Percentiles rank a stretch among this genome's conserved stretches.
Conservation (phyloP, 2,329 filamentous ascomycete genomes). For the Didymella arachidicola region DNA sequence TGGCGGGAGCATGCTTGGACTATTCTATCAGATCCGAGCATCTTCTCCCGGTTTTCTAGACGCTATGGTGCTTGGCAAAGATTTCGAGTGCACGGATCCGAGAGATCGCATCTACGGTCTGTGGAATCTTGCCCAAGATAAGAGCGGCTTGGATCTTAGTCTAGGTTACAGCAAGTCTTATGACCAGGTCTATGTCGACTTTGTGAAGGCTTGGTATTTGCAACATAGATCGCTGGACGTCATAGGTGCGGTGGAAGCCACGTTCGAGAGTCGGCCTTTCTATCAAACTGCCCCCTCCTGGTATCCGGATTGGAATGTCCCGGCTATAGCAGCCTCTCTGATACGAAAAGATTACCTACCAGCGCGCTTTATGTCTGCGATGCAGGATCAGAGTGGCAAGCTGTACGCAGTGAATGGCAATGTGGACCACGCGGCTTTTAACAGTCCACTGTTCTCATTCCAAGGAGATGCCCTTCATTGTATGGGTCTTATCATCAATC, state of each 20-base stretch:
- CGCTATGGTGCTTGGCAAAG: background rate
- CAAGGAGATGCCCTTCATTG: background rate
- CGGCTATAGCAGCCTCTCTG: background rate
- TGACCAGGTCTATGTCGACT: background rate
- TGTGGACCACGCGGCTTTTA: background rate
- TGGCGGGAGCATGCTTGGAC: background rate
- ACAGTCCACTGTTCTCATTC: background rate
- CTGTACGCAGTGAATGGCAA: background rate
- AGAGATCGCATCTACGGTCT: background rate
- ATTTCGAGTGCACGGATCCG: background rate
- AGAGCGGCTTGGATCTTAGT: background rate
- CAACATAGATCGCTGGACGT: background rate
- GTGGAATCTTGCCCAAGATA: background rate
- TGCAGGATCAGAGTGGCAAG: background rate
- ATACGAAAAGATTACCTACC: background rate
- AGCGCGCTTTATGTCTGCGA: background rate
- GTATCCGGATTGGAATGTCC: background rate
- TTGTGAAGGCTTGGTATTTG: background rate
- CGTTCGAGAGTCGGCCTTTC: background rate
- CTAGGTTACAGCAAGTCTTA: background rate
- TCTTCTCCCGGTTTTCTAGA: background rate
- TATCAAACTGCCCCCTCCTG: background rate
- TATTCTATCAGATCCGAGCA: background rate
- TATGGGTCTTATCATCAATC: background rate
- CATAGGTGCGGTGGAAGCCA: background rate